Base-by-base conservation (phyloP, 2,329 filamentous ascomycete genomes). In the Chaetomium strumarium region DNA sequence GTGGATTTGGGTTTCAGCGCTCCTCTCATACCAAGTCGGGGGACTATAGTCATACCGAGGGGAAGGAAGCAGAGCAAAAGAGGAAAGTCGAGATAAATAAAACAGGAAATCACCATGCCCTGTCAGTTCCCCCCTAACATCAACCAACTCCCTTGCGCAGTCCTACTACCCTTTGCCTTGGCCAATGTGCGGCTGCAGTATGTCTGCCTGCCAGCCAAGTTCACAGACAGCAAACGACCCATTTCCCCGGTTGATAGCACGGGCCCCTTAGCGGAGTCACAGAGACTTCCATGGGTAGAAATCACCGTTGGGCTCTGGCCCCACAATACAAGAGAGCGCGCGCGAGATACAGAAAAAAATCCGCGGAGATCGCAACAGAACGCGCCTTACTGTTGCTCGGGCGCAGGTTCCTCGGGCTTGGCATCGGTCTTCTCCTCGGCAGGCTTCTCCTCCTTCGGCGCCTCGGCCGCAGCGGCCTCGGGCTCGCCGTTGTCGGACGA, bases 401-500 rank as follows among this genome's bases (percentile, higher is more conserved):
- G 69, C 58, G 78, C 75, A 74, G 84, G 44, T 49, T 61, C 60
- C 36, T 64, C 59, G 39, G 59, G 46, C 57, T 79, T 75, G 55
- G 71, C 65, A 56, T 75, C 69, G 48, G 68, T 62, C 68, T 80
- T 75, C 69, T 85, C 80, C 76, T 84, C 57, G 41, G 53, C 58
- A 67, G 80, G 75, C 69, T 85, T 81, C 75, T 84, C 57, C 58
- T 59, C 57, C 56, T 65, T 63, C 45, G 71, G 69, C n/a, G 53
- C 66, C 68, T 81, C 76, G 56, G 76, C 77, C 60, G 84, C 75
- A 56, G 84, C 75, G 55, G 76, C 76, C 74, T 92, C 88, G 56
- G 80, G 78, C 73, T 96, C 92, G 66, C 79, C 84, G 65, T 82
- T 88, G 71, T 96, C 91, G 55, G 90, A 95, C 64, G 91, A 96